Base-by-base conservation (phyloP, 495 filamentous ascomycete species). In the Penicillium salamii region DNA sequence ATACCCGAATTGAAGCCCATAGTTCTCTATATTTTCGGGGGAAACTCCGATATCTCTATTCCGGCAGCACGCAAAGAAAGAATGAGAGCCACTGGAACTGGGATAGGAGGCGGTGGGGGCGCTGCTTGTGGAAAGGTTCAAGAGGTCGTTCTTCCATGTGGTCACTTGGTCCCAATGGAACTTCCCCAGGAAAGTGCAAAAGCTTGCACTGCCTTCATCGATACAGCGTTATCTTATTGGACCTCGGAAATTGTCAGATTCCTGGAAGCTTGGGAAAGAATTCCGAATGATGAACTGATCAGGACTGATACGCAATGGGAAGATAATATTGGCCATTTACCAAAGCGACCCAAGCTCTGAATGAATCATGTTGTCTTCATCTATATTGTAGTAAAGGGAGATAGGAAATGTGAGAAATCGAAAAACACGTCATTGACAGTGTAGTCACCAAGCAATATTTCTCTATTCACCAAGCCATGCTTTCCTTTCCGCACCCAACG, bases 1-100 rank as follows among this genome's bases (percentile, higher is more conserved):
- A 72, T 96, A 3, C 77, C 79, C 0, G 54, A 76, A 42, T 54
- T 96, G 18, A 77, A 81, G 5, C 88, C 89, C 0, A 76, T 76
- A 5, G 80, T 84, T 5, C 63, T 93, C 17, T 95, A 85, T 67
- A 58, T 93, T 14, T 88, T 88, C 63, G 90, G 87, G n/a, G 55
- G 12, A 53, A 64, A 5, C 23, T 82, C 77, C 8, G 49, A 70
- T 1, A 63, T 90, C 15, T 81, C 78, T 0, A 14, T 50, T 0
- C 75, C 80, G 0, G 63, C 66, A 1, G 46, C 70, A 2, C 71
- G 78, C 20, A 56, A 68, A 31, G 60, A 75, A 28, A 89, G 87
- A 65, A 65, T 87, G 64, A 66, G 72, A 17, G 54, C 66, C 4
- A 90, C 86, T 13, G 87, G 87, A 4, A 57, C 67, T 1, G 19